Percentiles rank a stretch among this genome's conserved stretches.
Conservation (phyloP, 805 yeast species). For the Candida ficus region DNA sequence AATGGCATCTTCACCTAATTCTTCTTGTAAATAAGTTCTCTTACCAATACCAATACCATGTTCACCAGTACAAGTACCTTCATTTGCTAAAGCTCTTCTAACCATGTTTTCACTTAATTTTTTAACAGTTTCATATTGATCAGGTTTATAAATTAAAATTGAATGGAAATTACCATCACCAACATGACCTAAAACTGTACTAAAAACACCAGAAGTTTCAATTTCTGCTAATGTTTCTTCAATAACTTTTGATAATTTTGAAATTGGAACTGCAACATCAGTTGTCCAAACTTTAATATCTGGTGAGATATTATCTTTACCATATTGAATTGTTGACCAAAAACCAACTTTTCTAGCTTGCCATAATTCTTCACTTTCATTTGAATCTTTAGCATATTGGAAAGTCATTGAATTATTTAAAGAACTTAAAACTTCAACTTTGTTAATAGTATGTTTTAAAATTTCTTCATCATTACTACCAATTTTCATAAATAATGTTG, state of each 20-base stretch:
- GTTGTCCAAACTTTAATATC: conserved; percentile 60
- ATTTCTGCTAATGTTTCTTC: conserved; percentile 57
- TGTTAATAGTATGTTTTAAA: conserved; percentile 39
- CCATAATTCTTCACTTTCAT: conserved; percentile 64
- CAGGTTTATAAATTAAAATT: conserved; percentile 50
- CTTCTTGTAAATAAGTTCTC: conserved; percentile 49
- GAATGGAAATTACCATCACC: conserved; percentile 81
- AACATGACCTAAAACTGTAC: conserved; percentile 68
- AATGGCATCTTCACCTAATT: conserved; percentile 60
- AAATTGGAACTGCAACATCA: conserved; percentile 76
- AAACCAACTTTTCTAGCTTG: conserved; percentile 67
- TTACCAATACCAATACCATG: conserved; percentile 81
- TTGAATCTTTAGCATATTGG: conserved; percentile 51
- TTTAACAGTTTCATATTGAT: conserved; percentile 41
- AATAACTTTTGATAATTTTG: conserved; percentile 54
- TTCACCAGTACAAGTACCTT: conserved; percentile 81
- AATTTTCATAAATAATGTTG: conserved; percentile 61
- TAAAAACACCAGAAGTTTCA: conserved; percentile 42
- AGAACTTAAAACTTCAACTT: conserved; percentile 39
- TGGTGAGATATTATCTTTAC: conserved; percentile 38
- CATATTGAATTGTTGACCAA: conserved; percentile 67
- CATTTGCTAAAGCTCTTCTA: conserved; percentile 53
- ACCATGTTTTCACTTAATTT: conserved; percentile 56
- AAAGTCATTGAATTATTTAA: conserved; percentile 47
- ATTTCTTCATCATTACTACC: conserved; percentile 40